Evolutionary conservation across 345 rosid genomes (phyloP).

Genomic region (Salix purpurea): DNA sequence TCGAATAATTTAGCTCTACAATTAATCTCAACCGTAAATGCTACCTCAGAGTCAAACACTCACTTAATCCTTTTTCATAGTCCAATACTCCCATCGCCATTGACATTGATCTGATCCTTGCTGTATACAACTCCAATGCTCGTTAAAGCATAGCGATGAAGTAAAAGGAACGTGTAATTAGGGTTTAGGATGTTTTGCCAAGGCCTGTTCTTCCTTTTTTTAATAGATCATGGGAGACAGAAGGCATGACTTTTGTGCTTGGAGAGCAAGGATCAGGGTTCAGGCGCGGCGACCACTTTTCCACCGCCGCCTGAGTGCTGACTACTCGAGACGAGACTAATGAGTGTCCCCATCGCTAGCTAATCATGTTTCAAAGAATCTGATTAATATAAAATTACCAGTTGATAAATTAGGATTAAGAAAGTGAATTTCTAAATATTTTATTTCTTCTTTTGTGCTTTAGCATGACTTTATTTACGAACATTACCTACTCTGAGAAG

Average conservation of each 20-base stretch:
- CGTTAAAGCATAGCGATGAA: too few species aligned
- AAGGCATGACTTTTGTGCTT: neutral
- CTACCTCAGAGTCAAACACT: too few species aligned
- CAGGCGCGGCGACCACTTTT: constrained; percentile 31
- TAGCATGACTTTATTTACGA: neutral
- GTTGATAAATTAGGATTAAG: neutral
- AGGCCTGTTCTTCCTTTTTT: neutral
- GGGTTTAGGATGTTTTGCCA: neutral
- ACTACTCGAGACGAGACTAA: neutral
- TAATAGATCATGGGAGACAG: neutral
- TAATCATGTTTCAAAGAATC: neutral
- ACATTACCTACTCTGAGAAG: constrained; percentile 7
- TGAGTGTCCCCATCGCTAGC: neutral
- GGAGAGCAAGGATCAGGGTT: constrained; percentile 8
- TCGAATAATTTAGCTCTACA: rapidly evolving
- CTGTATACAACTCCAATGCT: too few species aligned
- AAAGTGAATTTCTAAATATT: neutral
- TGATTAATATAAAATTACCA: neutral
- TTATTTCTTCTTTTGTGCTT: neutral
- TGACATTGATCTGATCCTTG: too few species aligned
- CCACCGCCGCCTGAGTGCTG: constrained; percentile 14
- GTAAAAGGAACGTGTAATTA: neutral
- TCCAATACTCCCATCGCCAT: too few species aligned
- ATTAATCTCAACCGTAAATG: too few species aligned
- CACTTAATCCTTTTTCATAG: too few species aligned